Evolutionary conservation across 1,139 yeast species (phyloP).

Genomic region (Suhomyces chickasaworum): DNA sequence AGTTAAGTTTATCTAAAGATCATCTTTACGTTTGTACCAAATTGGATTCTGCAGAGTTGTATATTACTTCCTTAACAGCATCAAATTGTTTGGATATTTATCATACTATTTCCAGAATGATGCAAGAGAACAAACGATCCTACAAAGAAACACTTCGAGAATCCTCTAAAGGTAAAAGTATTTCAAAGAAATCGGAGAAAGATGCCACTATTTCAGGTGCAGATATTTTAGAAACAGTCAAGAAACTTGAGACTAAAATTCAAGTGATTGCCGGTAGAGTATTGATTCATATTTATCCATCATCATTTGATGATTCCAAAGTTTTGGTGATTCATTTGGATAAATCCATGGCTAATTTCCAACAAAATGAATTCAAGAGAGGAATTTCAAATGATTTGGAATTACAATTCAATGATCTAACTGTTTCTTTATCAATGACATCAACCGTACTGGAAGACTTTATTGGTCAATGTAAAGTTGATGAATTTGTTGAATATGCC

Average conservation of each 20-base stretch:
- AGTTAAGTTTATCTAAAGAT: constrained; percentile 52
- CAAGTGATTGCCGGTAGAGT: constrained; percentile 59
- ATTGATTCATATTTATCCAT: constrained; percentile 71
- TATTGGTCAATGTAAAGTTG: constrained; percentile 48
- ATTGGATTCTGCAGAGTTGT: constrained; percentile 60
- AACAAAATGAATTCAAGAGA: constrained; percentile 52
- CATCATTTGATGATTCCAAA: constrained; percentile 71
- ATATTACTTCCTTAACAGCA: constrained; percentile 80
- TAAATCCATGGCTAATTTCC: constrained; percentile 60
- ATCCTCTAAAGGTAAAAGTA: constrained; percentile 32
- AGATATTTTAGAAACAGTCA: constrained; percentile 39
- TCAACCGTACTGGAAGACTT: constrained; percentile 47
- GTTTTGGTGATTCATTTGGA: constrained; percentile 67
- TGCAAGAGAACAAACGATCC: constrained; percentile 70
- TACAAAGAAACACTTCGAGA: constrained; percentile 73
- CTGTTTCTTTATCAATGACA: constrained; percentile 63
- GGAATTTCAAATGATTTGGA: constrained; percentile 53
- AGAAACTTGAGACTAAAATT: constrained; percentile 57
- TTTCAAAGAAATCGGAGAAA: constrained; percentile 9
- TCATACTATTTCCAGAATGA: constrained; percentile 69
- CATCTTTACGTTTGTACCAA: constrained; percentile 59
- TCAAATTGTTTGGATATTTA: constrained; percentile 78
- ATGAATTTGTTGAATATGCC: constrained; percentile 58
- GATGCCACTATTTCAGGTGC: constrained; percentile 13
- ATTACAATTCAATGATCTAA: constrained; percentile 60